Percentiles rank a stretch among this genome's conserved stretches.
Evolutionary conservation across 768 basidiomycete genomes (phyloP).

Genomic region (Podaxis sp.): DNA sequence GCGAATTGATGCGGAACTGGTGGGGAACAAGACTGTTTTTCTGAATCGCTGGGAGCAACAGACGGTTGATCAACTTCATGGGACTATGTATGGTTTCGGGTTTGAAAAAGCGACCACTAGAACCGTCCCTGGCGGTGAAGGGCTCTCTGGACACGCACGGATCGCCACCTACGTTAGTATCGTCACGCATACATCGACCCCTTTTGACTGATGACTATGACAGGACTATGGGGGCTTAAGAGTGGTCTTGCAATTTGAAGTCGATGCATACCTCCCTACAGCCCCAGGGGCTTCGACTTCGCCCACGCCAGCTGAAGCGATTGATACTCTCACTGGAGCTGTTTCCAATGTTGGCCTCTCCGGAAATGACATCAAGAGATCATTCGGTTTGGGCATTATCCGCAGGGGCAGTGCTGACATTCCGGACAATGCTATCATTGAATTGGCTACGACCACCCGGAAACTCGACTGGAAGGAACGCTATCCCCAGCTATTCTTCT

Average conservation of each 20-base stretch:
- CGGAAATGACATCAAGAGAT: conserved; percentile 2
- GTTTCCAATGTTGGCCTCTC: conserved; percentile 30
- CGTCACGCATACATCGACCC: neutral
- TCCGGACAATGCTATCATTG: conserved; percentile 37
- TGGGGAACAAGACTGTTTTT: conserved; percentile 55
- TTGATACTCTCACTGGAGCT: conserved; percentile 34
- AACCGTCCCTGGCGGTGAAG: conserved; percentile 43
- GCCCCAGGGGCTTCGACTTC: neutral
- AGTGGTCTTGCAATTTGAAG: conserved; percentile 27
- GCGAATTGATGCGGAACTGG: conserved; percentile 69
- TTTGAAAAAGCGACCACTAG: conserved; percentile 58
- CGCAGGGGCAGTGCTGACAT: conserved; percentile 34
- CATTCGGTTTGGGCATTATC: conserved; percentile 22
- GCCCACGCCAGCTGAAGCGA: conserved; percentile 22
- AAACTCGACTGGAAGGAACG: conserved; percentile 55
- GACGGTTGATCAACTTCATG: conserved; percentile 30
- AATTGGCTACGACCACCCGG: conserved; percentile 43
- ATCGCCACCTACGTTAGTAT: conserved; percentile 58
- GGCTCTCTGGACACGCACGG: conserved; percentile 55
- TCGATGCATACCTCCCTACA: conserved; percentile 25
- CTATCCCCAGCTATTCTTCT: conserved; percentile 68
- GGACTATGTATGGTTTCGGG: conserved; percentile 51
- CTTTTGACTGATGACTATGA: neutral
- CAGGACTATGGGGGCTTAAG: conserved; percentile 52
- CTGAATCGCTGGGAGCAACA: conserved; percentile 56